These are phyloP conservation scores for Schizonepeta tenuifolia DNA, from an alignment of 257 asterid species.

Conservation along the genomic window DNA sequence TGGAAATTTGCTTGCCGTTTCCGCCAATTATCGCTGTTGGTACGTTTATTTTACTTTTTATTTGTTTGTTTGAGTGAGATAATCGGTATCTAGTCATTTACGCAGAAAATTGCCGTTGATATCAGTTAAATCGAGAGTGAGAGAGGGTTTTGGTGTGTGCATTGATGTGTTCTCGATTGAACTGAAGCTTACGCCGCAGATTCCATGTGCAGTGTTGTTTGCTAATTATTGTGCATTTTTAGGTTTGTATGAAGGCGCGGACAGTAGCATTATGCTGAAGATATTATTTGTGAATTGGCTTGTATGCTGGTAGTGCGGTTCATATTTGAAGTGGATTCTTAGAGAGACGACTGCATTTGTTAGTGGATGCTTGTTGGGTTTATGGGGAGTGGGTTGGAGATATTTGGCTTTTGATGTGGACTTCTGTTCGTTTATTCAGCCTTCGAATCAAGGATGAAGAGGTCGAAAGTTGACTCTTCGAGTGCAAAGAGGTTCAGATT, in stretches of 20 bases:
- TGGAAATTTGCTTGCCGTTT: conserved; percentile 27
- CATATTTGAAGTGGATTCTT: conserved; percentile 18
- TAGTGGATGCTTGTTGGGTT: conserved; percentile 13
- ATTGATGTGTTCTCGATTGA: conserved; percentile 16
- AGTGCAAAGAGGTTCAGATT: conserved; percentile 68
- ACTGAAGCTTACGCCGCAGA: conserved; percentile 22
- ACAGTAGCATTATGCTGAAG: conserved; percentile 16
- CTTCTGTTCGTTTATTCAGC: conserved; percentile 29
- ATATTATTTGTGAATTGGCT: conserved; percentile 24
- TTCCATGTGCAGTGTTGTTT: background rate
- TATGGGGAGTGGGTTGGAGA: conserved; percentile 29
- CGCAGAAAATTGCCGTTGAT: conserved; percentile 21
- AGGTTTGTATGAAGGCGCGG: conserved; percentile 16
- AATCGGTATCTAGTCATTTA: conserved; percentile 6
- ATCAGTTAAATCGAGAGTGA: conserved; percentile 28
- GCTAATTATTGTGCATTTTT: conserved; percentile 21
- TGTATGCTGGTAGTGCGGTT: conserved; percentile 30
- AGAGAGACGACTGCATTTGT: conserved; percentile 3
- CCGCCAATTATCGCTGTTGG: conserved; percentile 24
- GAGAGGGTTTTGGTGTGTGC: conserved; percentile 25
- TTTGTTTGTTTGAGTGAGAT: conserved; percentile 5
- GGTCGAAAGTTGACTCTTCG: conserved; percentile 65
- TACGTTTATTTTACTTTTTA: conserved; percentile 31
- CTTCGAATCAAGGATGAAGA: conserved; percentile 67
- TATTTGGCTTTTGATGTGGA: conserved; percentile 26